phyloP scores from a whole-genome alignment of 345 rosid species.

The Bretschneidera sinensis region DNA sequence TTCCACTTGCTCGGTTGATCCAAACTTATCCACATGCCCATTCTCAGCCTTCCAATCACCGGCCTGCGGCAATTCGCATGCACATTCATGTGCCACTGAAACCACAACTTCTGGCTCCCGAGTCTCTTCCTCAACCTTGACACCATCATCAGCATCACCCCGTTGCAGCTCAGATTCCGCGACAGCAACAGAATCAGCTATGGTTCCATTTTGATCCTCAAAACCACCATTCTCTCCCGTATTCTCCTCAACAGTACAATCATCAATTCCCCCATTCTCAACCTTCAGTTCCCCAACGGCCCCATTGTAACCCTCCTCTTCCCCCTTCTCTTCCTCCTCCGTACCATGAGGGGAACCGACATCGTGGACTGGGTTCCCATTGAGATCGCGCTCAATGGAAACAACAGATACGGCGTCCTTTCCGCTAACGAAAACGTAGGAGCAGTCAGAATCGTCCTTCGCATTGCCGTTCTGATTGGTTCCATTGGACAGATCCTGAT shows the following conservation, averaged over 20 bases:
- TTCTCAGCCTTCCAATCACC: conserved; percentile 16
- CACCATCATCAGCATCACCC: conserved; percentile 7
- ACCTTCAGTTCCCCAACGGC: conserved; percentile 15
- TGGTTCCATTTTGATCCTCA: conserved; percentile 11
- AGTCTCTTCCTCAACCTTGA: background rate
- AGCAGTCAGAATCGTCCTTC: conserved; percentile 34
- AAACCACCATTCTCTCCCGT: conserved; percentile 5
- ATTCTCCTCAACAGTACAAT: conserved; percentile 15
- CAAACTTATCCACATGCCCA: conserved; percentile 15
- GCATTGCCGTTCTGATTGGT: conserved; percentile 27
- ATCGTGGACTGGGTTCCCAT: conserved; percentile 1
- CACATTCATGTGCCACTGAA: conserved; percentile 9
- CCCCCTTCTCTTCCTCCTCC: too few relatives aligned
- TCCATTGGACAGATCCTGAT: conserved; percentile 37
- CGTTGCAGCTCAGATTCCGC: conserved; percentile 11
- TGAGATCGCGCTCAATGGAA: conserved; percentile 20
- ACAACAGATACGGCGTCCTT: conserved; percentile 31
- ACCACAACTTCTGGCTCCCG: conserved; percentile 1
- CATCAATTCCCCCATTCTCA: conserved; percentile 13
- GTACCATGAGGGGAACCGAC: background rate
- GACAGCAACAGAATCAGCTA: too few relatives aligned
- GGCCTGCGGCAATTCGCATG: conserved; percentile 2
- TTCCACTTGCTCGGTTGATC: conserved; percentile 15
- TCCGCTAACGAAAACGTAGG: conserved; percentile 38
- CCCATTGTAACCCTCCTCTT: conserved; percentile 9